Conservation (phyloP, 2,329 filamentous ascomycete species). For the Pseudogymnoascus sp. region DNA sequence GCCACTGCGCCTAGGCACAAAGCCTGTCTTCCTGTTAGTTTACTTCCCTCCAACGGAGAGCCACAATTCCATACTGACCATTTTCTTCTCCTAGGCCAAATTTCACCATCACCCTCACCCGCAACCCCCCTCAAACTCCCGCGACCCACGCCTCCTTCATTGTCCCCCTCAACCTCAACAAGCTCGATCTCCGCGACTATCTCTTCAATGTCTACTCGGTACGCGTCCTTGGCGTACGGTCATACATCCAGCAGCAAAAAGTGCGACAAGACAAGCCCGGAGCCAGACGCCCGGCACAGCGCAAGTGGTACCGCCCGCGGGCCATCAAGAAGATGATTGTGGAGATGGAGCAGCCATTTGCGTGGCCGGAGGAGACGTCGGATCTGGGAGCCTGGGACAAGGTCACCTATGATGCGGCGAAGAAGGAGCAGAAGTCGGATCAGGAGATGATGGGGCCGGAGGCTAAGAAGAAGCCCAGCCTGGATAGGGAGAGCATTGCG, state of each 20-base stretch:
- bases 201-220: slow-evolving; percentile 80
- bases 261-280: slow-evolving; percentile 43
- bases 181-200: slow-evolving; percentile 94
- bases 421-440: slow-evolving; percentile 37
- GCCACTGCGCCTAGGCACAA: slow-evolving; percentile 27
- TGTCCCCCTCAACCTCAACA: slow-evolving; percentile 87
- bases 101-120: slow-evolving; percentile 72
- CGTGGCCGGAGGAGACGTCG: slow-evolving; percentile 67
- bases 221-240: slow-evolving; percentile 64
- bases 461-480: slow-evolving; percentile 24
- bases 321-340: slow-evolving; percentile 90
- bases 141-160: slow-evolving; percentile 82
- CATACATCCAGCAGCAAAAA: slow-evolving; percentile 66
- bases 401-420: slow-evolving; percentile 46
- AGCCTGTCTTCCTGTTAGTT: slow-evolving; percentile 41
- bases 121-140: slow-evolving; percentile 56
- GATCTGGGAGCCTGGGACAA: slow-evolving; percentile 57
- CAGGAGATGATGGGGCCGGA: slow-evolving; percentile 27
- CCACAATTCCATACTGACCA: neutral
- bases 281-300: slow-evolving; percentile 34
- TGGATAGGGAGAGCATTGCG: slow-evolving; percentile 39
- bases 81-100: slow-evolving; percentile 52
- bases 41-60: neutral
- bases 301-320: slow-evolving; percentile 60
- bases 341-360: slow-evolving; percentile 78